A percentile compares a stretch with the other conserved stretches of the same genome.
Conservation (phyloP, 768 basidiomycete species). For the Auricularia sp. region DNA sequence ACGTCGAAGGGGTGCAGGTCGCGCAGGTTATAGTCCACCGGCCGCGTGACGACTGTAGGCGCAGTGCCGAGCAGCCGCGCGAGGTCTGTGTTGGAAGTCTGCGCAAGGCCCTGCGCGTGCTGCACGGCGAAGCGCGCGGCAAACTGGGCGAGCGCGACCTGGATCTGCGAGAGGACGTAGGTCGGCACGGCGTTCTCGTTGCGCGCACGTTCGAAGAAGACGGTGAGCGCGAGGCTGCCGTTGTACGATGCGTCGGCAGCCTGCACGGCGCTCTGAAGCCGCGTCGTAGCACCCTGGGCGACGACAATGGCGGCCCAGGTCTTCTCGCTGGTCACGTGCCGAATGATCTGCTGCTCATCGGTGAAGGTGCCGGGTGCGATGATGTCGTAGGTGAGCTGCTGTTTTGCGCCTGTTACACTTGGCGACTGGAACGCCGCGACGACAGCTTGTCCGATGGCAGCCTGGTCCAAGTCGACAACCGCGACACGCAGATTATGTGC, state of each 20-base stretch:
- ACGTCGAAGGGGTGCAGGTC: not conserved
- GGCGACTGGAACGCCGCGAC: not conserved
- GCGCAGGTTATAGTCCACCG: not conserved
- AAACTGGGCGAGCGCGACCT: not conserved
- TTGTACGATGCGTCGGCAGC: not conserved
- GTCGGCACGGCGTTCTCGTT: not conserved
- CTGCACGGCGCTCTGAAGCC: not conserved
- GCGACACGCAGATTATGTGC: not conserved
- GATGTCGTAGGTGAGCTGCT: not conserved
- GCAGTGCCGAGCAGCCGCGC: not conserved
- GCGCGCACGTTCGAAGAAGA: not conserved
- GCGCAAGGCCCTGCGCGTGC: not conserved
- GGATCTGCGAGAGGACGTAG: not conserved
- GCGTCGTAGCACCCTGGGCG: not conserved
- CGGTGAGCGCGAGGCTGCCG: not conserved
- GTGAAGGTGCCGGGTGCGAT: not conserved
- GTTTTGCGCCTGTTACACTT: not conserved
- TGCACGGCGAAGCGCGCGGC: not conserved
- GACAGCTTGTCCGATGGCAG: not conserved
- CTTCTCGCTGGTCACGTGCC: not conserved
- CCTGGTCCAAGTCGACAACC: not conserved
- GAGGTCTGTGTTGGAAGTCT: not conserved
- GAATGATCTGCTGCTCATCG: not conserved
- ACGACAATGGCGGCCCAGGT: not conserved
- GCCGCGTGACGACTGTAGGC: not conserved